Evolutionary conservation across 768 basidiomycete genomes (phyloP), one percentile per base, ranked within the genome.

Genomic region (Gautieria morchelliformis): DNA sequence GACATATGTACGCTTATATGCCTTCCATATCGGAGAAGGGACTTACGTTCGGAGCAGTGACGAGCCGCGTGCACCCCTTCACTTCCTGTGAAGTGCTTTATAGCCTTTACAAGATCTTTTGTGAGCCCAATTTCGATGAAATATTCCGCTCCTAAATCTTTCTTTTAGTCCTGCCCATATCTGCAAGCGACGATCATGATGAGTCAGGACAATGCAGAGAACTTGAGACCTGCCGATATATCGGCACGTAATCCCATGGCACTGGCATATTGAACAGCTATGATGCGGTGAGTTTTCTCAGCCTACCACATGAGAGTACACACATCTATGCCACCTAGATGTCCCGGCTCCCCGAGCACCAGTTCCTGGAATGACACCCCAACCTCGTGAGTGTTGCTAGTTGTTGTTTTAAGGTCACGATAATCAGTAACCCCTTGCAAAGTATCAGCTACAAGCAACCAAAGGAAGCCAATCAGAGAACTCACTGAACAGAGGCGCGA

Each of bases 321-420:
- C n/a, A n/a, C n/a, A n/a, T n/a, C 24, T 14, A 58, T 45, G 66
- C 27, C 56, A 83, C 80, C 87, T 32, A 94, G 77, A 71, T 91
- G 87, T 8, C 90, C 91, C 33, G 92, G 82, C 14, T 89, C 89
- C 55, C 87, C 87, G n/a, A n/a, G n/a, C n/a, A 4, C 87, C 88
- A 2, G 87, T 88, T 44, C 88, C 88, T 11, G 86, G 83, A 48
- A 92, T 72, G 20, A 83, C 84, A 59, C 89, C 73, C 81, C 82
- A 89, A 56, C 94, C 82, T 82, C 78, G 30, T 70, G 74, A 8
- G 82, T 76, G 54, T 79, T 72, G 52, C 80, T n/a, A n/a, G n/a
- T n/a, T n/a, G n/a, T n/a, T 78, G 67, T 85, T 77, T 69, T 93
- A 63, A 94, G 72, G 0, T 89, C 92, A 58, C 88, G 85, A 66